A percentile compares a stretch with the other conserved stretches of the same genome.
These are phyloP conservation scores for Limtongia smithiae DNA, from an alignment of 805 yeast genomes.

Conservation along the genomic window DNA sequence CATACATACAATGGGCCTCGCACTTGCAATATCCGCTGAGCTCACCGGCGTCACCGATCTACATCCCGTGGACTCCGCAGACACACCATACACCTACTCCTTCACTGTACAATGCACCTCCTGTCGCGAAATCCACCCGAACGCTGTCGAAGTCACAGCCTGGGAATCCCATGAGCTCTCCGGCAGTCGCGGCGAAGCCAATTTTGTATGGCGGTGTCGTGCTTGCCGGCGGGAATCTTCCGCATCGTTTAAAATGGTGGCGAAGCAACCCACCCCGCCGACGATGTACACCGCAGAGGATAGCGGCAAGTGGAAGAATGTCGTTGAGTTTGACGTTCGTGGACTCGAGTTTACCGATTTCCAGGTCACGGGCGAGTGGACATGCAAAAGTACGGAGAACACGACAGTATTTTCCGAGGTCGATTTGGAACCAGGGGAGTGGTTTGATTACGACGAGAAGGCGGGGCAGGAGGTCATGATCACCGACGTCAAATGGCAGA, in stretches of 20 bases:
- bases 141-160: slow-evolving; percentile 35
- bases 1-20: slow-evolving; percentile 29
- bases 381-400: slow-evolving; percentile 52
- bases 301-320: slow-evolving; percentile 42
- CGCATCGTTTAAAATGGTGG: slow-evolving; percentile 32
- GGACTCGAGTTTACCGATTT: slow-evolving; percentile 75
- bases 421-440: slow-evolving; percentile 75
- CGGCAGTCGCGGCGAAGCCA: slow-evolving; percentile 79
- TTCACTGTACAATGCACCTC: slow-evolving; percentile 61
- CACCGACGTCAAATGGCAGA: slow-evolving; percentile 66
- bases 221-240: slow-evolving; percentile 49
- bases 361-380: slow-evolving; percentile 61
- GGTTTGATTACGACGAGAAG: slow-evolving; percentile 93
- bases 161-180: slow-evolving; percentile 40
- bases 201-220: slow-evolving; percentile 72
- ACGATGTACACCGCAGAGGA: slow-evolving; percentile 43
- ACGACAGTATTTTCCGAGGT: slow-evolving; percentile 56
- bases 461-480: slow-evolving; percentile 76
- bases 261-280: slow-evolving; percentile 30
- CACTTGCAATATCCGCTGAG: slow-evolving; percentile 40
- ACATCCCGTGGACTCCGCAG: slow-evolving; percentile 56
- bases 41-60: slow-evolving; percentile 55
- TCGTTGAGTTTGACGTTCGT: slow-evolving; percentile 76
- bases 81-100: slow-evolving; percentile 66
- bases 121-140: slow-evolving; percentile 75